Evolutionary conservation across 495 filamentous ascomycete genomes (phyloP).

Genomic region (Aspergillus incahuasiensis): DNA sequence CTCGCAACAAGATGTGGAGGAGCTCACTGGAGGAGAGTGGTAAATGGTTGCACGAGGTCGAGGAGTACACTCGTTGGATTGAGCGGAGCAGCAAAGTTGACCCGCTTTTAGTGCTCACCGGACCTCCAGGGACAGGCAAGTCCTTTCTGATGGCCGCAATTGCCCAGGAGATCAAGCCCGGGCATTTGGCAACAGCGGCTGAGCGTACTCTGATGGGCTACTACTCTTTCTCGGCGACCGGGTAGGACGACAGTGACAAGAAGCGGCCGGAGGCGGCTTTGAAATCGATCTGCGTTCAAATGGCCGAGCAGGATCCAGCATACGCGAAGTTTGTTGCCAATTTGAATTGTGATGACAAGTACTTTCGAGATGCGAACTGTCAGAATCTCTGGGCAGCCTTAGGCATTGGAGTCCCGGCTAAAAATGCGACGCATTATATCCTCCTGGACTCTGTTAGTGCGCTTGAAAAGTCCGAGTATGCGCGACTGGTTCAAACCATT

Average conservation of each 20-base stretch:
- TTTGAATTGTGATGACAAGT: slow-evolving; percentile 13
- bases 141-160: slow-evolving; percentile 16
- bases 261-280: slow-evolving; percentile 17
- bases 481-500: neutral
- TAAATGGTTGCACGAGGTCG: slow-evolving; percentile 13
- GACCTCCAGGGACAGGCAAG: slow-evolving; percentile 19
- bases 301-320: slow-evolving; percentile 21
- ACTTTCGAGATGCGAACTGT: slow-evolving; percentile 20
- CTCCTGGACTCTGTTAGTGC: slow-evolving; percentile 18
- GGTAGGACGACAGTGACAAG: slow-evolving; percentile 13
- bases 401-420: slow-evolving; percentile 16
- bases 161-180: slow-evolving; percentile 15
- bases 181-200: slow-evolving; percentile 8
- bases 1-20: slow-evolving; percentile 15
- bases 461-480: slow-evolving; percentile 4
- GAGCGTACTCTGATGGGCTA: slow-evolving; percentile 16
- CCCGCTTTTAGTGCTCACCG: slow-evolving; percentile 16
- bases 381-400: slow-evolving; percentile 20
- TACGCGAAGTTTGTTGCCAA: slow-evolving; percentile 14
- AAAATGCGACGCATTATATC: slow-evolving; percentile 18
- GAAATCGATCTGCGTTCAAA: slow-evolving; percentile 19
- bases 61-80: slow-evolving; percentile 12
- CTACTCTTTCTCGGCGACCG: slow-evolving; percentile 19
- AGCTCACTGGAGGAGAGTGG: slow-evolving; percentile 11
- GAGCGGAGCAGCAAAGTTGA: slow-evolving; percentile 11